These are phyloP conservation scores for Seminavis robusta DNA, from an alignment of 108 stramenopile genomes.

Conservation along the genomic window DNA sequence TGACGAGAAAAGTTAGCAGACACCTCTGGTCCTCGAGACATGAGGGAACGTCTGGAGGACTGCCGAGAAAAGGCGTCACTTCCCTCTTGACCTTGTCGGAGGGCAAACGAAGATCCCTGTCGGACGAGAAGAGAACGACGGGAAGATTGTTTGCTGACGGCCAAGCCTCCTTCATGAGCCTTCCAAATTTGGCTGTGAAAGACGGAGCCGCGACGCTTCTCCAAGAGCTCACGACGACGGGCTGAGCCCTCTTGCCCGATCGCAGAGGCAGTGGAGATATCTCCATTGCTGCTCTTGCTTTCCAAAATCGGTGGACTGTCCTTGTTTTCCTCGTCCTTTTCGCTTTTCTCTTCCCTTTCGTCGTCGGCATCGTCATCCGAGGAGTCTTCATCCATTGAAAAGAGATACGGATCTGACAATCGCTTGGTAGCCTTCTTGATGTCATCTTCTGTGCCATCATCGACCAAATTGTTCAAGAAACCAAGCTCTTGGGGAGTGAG, in stretches of 20 bases:
- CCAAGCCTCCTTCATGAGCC: constrained; percentile 48
- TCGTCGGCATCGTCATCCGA: not conserved
- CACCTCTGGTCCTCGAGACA: too few relatives aligned
- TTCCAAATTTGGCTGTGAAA: constrained; percentile 33
- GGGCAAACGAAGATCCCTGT: too few relatives aligned
- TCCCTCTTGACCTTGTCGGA: too few relatives aligned
- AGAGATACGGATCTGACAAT: constrained; percentile 36
- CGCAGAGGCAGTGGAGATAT: not conserved
- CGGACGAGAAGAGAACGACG: constrained; percentile 19
- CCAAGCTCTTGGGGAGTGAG: constrained; percentile 27
- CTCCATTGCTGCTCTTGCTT: too few relatives aligned
- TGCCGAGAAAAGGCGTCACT: not conserved
- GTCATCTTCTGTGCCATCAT: constrained; percentile 31
- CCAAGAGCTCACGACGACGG: constrained; percentile 23
- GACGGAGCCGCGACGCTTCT: constrained; percentile 17
- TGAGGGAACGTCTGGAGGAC: not conserved
- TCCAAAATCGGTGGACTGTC: not conserved
- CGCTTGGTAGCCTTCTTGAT: constrained; percentile 29
- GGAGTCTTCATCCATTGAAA: constrained; percentile 3
- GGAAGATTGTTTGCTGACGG: constrained; percentile 17
- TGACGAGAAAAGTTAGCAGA: too few relatives aligned
- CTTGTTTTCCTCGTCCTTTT: too few relatives aligned
- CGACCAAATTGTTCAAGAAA: constrained; percentile 31
- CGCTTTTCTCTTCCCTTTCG: not conserved
- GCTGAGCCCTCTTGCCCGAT: constrained; percentile 15